Percentiles rank a stretch among this genome's conserved stretches.
phyloP scores from a whole-genome alignment of 768 basidiomycete genomes.

The Russula dissimulans region DNA sequence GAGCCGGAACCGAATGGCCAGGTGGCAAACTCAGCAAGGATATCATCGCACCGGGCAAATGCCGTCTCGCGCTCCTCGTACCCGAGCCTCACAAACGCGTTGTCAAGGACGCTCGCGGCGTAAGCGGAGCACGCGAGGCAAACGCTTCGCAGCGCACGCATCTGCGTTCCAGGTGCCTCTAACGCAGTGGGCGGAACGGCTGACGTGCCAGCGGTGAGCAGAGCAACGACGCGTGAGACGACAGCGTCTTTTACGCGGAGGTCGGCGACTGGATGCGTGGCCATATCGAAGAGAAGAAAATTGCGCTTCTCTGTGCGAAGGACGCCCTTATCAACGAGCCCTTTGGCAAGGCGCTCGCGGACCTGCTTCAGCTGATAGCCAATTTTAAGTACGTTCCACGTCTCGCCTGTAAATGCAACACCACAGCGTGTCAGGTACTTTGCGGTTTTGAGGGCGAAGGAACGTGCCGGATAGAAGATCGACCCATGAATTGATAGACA shows the following conservation, averaged over 20 bases:
- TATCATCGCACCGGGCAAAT: constrained; percentile 88
- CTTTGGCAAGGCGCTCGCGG: constrained; percentile 92
- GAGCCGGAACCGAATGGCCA: constrained; percentile 72
- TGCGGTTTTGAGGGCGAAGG: neutral
- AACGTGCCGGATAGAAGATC: constrained; percentile 85
- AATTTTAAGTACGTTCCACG: constrained; percentile 99
- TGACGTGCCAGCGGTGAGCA: constrained; percentile 77
- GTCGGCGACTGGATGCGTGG: constrained; percentile 95
- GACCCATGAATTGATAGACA: constrained; percentile 87
- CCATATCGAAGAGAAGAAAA: constrained; percentile 99
- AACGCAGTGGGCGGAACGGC: constrained; percentile 70
- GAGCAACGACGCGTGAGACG: constrained; percentile 60
- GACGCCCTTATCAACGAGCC: constrained; percentile 96
- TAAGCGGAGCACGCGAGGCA: constrained; percentile 87
- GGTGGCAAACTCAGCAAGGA: constrained; percentile 79
- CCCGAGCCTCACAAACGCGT: constrained; percentile 77
- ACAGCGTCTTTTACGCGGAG: constrained; percentile 82
- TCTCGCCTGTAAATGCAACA: constrained; percentile 60
- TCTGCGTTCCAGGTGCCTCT: constrained; percentile 69
- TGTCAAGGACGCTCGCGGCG: constrained; percentile 91
- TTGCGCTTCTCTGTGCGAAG: constrained; percentile 99
- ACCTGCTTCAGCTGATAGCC: constrained; percentile 99
- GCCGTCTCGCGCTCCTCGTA: constrained; percentile 94
- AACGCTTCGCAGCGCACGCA: constrained; percentile 70
- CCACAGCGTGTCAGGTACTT: neutral